Evolutionary conservation across 192 early-diverging fungal genomes (phyloP), one percentile per base, ranked within the genome.

Genomic region (Coemansia sp.): DNA sequence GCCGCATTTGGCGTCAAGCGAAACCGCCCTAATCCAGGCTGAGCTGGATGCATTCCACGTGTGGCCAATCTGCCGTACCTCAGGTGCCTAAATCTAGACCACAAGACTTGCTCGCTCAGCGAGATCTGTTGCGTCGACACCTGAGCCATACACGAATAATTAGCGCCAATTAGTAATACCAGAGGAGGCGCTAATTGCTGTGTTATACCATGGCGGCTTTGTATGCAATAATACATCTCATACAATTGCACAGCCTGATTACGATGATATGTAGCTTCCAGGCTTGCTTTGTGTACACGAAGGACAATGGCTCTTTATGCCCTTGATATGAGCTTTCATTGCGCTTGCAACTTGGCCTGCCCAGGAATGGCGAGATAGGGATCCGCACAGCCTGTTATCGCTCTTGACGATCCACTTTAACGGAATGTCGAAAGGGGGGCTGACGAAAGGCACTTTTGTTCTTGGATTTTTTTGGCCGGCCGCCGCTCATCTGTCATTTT

Each of bases 371-470:
- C 29, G 13, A 56, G 53, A 56, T 34, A 56, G 31, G 53, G 53
- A 56, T 56, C 29, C 53, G 53, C 53, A 11, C 27, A 31, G 31
- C 53, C 31, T 33, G 27, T 56, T 53, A 53, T 31, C 41, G 21
- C 29, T 61, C 34, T 7, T 59, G 53, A 13, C 53, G 53, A 62
- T 42, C 53, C 31, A 33, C 53, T 33, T 16, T 29, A 29, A 33
- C 31, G 14, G 29, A 56, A 33, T 33, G 53, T 56, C 53, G 53
- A 6, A 31, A 34, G 53, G 31, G 27, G 31, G 31, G 53, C 53
- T 48, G 45, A 48, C 45, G 45, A 48, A 48, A 56, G 33, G 31
- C 53, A 31, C 53, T 34, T 56, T 56, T 56, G 45, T 56, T 8
- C 27, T 31, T 29, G 51, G 29, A 31, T 51, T 24, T 51, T 27